phyloP scores from a whole-genome alignment of 768 basidiomycete species.

The Lentinula sp. region DNA sequence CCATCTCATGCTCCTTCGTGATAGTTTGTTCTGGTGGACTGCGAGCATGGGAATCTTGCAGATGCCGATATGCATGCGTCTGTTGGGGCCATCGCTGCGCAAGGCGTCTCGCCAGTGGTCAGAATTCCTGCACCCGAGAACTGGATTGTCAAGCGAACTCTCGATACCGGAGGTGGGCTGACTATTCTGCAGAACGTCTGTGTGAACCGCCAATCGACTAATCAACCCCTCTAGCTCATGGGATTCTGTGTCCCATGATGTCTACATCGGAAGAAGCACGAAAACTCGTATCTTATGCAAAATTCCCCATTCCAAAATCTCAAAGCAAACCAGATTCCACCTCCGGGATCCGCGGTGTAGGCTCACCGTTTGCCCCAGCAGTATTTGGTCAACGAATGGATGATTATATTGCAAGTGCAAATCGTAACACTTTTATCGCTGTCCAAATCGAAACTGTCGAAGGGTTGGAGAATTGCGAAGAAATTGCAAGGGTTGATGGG shows the following conservation, averaged over 20 bases:
- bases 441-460: conserved; percentile 42
- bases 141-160: conserved; percentile 43
- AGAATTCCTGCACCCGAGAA: conserved; percentile 39
- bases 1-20: conserved; percentile 5
- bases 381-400: conserved; percentile 27
- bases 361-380: conserved; percentile 37
- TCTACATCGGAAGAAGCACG: conserved; percentile 34
- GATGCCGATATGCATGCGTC: conserved; percentile 34
- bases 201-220: not conserved
- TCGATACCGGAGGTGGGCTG: conserved; percentile 39
- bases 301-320: conserved; percentile 37
- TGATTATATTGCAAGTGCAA: conserved; percentile 38
- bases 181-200: conserved; percentile 18
- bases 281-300: conserved; percentile 31
- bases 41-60: conserved; percentile 40
- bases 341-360: conserved; percentile 30
- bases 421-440: conserved; percentile 32
- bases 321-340: conserved; percentile 1
- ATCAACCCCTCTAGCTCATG: not conserved
- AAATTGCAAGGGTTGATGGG: conserved; percentile 37
- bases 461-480: conserved; percentile 36
- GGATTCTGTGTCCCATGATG: conserved; percentile 13
- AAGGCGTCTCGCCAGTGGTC: conserved; percentile 35
- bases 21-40: conserved; percentile 42
- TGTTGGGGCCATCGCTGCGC: conserved; percentile 32